Base-by-base conservation (phyloP, 163 green algal genomes). In the Chlorella variabilis region DNA sequence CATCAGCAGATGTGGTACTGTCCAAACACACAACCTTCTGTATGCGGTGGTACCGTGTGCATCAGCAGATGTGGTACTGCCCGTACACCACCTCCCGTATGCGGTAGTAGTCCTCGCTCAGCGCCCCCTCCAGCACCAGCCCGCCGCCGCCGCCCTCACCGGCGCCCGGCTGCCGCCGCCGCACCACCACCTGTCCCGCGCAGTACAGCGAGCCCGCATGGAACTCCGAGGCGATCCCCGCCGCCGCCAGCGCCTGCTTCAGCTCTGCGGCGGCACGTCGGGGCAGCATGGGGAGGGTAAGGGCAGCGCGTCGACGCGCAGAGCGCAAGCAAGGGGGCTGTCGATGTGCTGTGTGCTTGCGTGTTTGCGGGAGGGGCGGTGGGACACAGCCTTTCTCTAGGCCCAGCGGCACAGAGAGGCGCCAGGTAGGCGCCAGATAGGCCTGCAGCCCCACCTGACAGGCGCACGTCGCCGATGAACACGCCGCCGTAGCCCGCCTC, bases 1-100 rank as follows among this genome's bases (percentile, higher is more conserved):
- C n/a, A n/a, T n/a, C n/a, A 93, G 83, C 87, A 92, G 1, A 93
- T 68, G 67, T 93, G 90, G 78, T 93, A 93, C 84, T 92, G 87
- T 29, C 61, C 67, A 33, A 93, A 93, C n/a, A n/a, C 41, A 93
- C 82, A 76, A 90, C 65, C 39, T 92, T 81, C 23, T 87, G 59
- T 20, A n/a, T n/a, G n/a, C n/a, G n/a, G n/a, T n/a, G n/a, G n/a
- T n/a, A n/a, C n/a, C n/a, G n/a, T n/a, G n/a, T n/a, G n/a, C n/a
- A n/a, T n/a, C n/a, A 93, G 83, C 87, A 92, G 1, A 93, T 68
- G 67, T 93, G 90, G 78, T 93, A 93, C 84, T 92, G 87, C 34
- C 61, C 67, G 36, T 93, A 93, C 41, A 93, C 82, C 78, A 90
- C 65, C 39, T 92, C 83, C 23, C 89, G 59, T 20, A 94, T 85